A percentile compares a stretch with the other conserved stretches of the same genome.
phyloP scores from a whole-genome alignment of 495 filamentous ascomycete species.

The Elaphomyces granulatus region DNA sequence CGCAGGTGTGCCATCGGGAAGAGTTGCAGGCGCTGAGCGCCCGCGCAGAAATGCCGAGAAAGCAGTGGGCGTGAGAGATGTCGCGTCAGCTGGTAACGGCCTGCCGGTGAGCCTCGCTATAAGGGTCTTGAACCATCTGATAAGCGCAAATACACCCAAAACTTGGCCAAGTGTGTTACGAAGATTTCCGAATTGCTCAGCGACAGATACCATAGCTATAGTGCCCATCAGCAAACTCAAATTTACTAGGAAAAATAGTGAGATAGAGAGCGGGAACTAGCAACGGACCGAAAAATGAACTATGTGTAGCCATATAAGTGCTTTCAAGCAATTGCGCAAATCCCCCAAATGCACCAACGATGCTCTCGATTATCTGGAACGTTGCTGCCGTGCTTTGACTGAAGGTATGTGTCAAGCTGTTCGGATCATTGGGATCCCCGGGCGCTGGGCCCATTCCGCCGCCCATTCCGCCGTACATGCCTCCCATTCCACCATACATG shows the following conservation, averaged over 20 bases:
- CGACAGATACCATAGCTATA: conserved; percentile 91
- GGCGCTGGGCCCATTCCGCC: conserved; percentile 23
- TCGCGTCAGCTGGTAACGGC: conserved; percentile 73
- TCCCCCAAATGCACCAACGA: conserved; percentile 91
- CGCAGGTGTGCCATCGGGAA: conserved; percentile 41
- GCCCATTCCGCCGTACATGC: conserved; percentile 33
- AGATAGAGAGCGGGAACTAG: conserved; percentile 2
- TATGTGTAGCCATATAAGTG: conserved; percentile 99
- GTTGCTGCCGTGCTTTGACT: conserved; percentile 89
- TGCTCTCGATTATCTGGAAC: conserved; percentile 96
- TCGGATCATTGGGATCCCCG: conserved; percentile 74
- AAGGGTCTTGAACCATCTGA: conserved; percentile 83
- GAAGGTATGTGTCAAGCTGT: conserved; percentile 82
- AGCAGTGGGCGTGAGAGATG: conserved; percentile 69
- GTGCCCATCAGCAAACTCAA: conserved; percentile 7
- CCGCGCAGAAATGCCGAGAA: conserved; percentile 71
- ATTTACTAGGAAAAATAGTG: no score
- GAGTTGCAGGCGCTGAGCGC: conserved; percentile 23
- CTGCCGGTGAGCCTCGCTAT: conserved; percentile 91
- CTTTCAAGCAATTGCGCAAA: conserved; percentile 99
- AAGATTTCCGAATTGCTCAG: conserved; percentile 89
- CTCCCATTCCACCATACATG: conserved; percentile 40
- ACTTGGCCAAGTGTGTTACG: conserved; percentile 91
- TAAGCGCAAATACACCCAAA: conserved; percentile 85
- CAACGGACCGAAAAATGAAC: conserved; percentile 86